Conservation (phyloP, 2,329 filamentous ascomycete genomes). For the Aspergillus luchuensis region DNA sequence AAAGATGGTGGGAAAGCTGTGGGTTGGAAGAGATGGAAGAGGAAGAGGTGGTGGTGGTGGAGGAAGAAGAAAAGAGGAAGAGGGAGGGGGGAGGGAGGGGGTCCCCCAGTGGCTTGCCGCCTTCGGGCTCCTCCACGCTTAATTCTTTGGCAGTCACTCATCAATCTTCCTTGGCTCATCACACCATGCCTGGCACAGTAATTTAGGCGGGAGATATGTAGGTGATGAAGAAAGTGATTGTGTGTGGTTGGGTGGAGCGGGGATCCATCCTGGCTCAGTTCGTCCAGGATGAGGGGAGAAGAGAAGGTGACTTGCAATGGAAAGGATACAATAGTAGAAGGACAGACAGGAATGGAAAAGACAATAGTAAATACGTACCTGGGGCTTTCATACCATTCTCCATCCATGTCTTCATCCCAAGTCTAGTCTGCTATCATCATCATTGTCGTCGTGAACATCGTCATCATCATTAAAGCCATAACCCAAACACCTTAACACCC, state of each 20-base stretch:
- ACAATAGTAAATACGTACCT: too few species aligned
- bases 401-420: not conserved
- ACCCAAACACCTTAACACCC: not conserved
- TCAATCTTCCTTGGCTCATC: not conserved
- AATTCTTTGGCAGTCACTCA: not conserved
- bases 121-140: not conserved
- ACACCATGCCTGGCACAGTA: not conserved
- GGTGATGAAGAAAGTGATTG: not conserved
- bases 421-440: not conserved
- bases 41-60: not conserved
- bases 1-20: not conserved
- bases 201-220: not conserved
- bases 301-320: too few species aligned
- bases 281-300: not conserved
- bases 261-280: not conserved
- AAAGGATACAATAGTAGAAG: too few species aligned
- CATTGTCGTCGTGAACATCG: not conserved
- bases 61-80: not conserved
- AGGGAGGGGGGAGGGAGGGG: not conserved
- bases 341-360: too few species aligned
- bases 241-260: not conserved
- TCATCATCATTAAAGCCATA: not conserved
- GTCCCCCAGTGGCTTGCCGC: not conserved
- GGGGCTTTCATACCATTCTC: not conserved
- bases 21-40: not conserved